Percentiles rank a stretch among this genome's conserved stretches.
Conservation (phyloP, 805 yeast genomes). For the Starmerella bacillaris region DNA sequence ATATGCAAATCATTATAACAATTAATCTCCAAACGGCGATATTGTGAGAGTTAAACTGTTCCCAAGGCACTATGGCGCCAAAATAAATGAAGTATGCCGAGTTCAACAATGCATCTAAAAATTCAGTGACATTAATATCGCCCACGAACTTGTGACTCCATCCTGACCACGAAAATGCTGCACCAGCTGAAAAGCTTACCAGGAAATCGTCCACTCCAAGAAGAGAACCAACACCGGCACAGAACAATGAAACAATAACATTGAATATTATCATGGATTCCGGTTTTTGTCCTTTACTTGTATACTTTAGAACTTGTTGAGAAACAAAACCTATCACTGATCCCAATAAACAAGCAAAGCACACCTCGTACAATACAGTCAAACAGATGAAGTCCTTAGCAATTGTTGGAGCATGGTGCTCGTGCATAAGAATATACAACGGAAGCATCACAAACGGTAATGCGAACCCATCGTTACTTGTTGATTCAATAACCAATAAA, state of each 20-base stretch:
- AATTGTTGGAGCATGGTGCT: slow-evolving; percentile 30
- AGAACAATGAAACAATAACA: slow-evolving; percentile 40
- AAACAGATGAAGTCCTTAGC: slow-evolving; percentile 45
- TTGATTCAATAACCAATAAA: slow-evolving; percentile 51
- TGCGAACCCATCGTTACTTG: slow-evolving; percentile 50
- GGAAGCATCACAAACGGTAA: slow-evolving; percentile 49
- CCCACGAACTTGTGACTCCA: slow-evolving; percentile 37
- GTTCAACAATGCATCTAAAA: slow-evolving; percentile 45
- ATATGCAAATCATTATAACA: slow-evolving; percentile 20
- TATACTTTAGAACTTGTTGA: slow-evolving; percentile 34
- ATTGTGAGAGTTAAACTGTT: slow-evolving; percentile 30
- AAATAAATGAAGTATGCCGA: slow-evolving; percentile 51
- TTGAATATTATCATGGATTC: slow-evolving; percentile 28
- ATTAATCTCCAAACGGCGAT: slow-evolving; percentile 23
- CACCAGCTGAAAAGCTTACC: slow-evolving; percentile 58
- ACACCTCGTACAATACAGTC: slow-evolving; percentile 41
- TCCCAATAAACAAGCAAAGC: slow-evolving; percentile 34
- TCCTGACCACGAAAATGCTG: slow-evolving; percentile 60
- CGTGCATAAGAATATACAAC: slow-evolving; percentile 33
- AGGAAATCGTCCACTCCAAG: slow-evolving; percentile 55
- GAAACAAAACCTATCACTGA: slow-evolving; percentile 34
- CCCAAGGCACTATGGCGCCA: slow-evolving; percentile 59
- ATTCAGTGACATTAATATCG: slow-evolving; percentile 35
- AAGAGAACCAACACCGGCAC: slow-evolving; percentile 44
- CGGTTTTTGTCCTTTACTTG: slow-evolving; percentile 16